A percentile compares a stretch with the other conserved stretches of the same genome.
Conservation (phyloP, 139 green algal genomes). For the Marvania coccoides region DNA sequence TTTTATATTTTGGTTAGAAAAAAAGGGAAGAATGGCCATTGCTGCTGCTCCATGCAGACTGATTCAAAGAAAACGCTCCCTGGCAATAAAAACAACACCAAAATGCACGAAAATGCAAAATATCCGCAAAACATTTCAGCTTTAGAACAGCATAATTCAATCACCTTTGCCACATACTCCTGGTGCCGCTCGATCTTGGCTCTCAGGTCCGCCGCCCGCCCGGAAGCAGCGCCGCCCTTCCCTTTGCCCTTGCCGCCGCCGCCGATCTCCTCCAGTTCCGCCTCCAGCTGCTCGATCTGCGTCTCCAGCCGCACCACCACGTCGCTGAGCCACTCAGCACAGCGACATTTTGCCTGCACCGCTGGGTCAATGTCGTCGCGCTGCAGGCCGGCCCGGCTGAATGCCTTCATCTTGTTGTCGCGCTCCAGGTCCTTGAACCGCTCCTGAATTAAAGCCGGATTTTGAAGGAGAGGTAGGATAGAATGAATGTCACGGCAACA, state of each 20-base stretch:
- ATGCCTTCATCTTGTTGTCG: slow-evolving; percentile 30
- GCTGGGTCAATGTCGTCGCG: slow-evolving; percentile 8
- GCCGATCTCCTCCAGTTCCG: slow-evolving; percentile 9
- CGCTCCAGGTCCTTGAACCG: slow-evolving; percentile 25
- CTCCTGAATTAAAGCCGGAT: slow-evolving; percentile 11
- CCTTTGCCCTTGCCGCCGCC: neutral
- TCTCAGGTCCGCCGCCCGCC: slow-evolving; percentile 17
- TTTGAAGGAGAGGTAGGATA: neutral
- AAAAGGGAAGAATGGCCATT: too few species aligned
- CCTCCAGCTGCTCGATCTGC: slow-evolving; percentile 27
- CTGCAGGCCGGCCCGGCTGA: slow-evolving; percentile 15
- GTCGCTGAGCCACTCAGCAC: slow-evolving; percentile 17
- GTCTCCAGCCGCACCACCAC: slow-evolving; percentile 10
- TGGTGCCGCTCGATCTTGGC: slow-evolving; percentile 8
- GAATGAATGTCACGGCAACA: neutral
- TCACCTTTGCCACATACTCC: slow-evolving; percentile 9
- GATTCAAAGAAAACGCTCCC: too few species aligned
- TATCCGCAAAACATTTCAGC: neutral
- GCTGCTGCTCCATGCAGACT: too few species aligned
- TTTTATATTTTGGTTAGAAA: too few species aligned
- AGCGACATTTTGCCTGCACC: slow-evolving; percentile 1
- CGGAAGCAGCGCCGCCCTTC: neutral
- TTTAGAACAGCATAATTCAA: neutral
- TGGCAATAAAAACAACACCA: too few species aligned
- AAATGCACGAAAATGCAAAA: too few species aligned